Evolutionary conservation across 2,329 filamentous ascomycete genomes (phyloP), one percentile per base, ranked within the genome.

Genomic region (Trichoderma polysporum): DNA sequence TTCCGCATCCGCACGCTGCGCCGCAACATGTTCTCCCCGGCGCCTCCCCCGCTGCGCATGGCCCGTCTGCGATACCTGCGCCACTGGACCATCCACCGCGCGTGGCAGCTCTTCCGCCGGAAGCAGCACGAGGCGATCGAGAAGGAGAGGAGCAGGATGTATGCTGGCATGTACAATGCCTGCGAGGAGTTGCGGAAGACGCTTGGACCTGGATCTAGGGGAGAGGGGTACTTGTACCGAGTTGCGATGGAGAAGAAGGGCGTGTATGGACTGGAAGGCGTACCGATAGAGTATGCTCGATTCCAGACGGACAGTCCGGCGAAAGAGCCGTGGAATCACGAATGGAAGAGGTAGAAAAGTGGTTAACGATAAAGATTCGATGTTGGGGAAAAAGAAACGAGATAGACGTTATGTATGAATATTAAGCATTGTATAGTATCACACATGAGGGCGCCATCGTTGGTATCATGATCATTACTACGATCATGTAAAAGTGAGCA

Each of bases 81-180:
- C 54, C 95, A 99, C 84, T 99, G 95, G 95, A 98, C 95, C 60
- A 98, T 99, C 79, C 94, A 98, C 84, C 93, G 95, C 73, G 94
- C 94, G 25, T 98, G 94, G 93, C 85, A 92, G 74, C 84, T 98
- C 33, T 91, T 90, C 80, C 88, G 90, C 73, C 86, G 89, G 72
- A 86, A 91, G 76, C 85, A 89, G 73, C 88, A 89, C 57, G 83
- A 86, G 70, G 80, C 82, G 39, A 85, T 88, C 60, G 85, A 91
- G 76, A 81, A 84, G 64, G 92, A 94, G 77, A 85, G 97, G 54
- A 88, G 93, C 81, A 85, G 91, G 68, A 85, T 89, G 82, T 93
- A 94, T 81, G 90, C 92, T 75, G 88, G 87, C 75, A 98, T 99
- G 91, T 85, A 86, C 68, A 83, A 84, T 52, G 94, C 95, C 27